phyloP scores from a whole-genome alignment of 1,139 yeast species.

The Pichia sp. region DNA sequence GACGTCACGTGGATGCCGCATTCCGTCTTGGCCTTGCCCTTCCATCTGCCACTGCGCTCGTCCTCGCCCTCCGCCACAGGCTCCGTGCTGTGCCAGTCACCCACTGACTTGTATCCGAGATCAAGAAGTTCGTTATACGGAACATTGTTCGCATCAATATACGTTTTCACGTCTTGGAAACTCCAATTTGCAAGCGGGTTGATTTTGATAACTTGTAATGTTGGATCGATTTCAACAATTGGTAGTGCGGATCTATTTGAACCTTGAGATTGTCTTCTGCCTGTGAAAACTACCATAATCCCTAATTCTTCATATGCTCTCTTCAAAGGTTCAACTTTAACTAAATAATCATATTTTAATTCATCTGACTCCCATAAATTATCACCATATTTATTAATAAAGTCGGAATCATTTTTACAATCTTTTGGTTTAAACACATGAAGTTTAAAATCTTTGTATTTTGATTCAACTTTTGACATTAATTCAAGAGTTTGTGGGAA shows the following conservation, averaged over 20 bases:
- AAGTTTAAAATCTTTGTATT: constrained; percentile 49
- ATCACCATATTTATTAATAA: constrained; percentile 63
- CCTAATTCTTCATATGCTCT: constrained; percentile 70
- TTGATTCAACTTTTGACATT: constrained; percentile 49
- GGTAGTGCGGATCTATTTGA: constrained; percentile 72
- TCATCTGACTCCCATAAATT: constrained; percentile 82
- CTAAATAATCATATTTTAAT: constrained; percentile 72
- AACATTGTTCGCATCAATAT: constrained; percentile 63
- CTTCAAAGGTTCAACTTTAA: constrained; percentile 88
- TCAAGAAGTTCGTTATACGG: constrained; percentile 84
- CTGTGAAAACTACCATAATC: constrained; percentile 83
- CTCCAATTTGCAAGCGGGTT: constrained; percentile 88
- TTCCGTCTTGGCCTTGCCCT: constrained; percentile 86
- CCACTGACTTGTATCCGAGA: constrained; percentile 83
- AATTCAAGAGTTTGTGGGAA: constrained; percentile 88
- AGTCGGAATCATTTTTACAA: constrained; percentile 54
- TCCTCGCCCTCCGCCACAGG: constrained; percentile 92
- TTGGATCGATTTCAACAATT: constrained; percentile 68
- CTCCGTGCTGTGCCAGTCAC: constrained; percentile 92
- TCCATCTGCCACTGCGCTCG: constrained; percentile 96
- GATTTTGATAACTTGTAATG: constrained; percentile 68
- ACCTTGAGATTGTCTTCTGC: constrained; percentile 88
- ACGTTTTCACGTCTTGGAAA: constrained; percentile 62
- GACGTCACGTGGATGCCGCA: constrained; percentile 90
- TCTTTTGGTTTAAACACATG: constrained; percentile 64